Evolutionary conservation across 2,329 filamentous ascomycete species (phyloP).

Genomic region (Sclerotinia subarctica): DNA sequence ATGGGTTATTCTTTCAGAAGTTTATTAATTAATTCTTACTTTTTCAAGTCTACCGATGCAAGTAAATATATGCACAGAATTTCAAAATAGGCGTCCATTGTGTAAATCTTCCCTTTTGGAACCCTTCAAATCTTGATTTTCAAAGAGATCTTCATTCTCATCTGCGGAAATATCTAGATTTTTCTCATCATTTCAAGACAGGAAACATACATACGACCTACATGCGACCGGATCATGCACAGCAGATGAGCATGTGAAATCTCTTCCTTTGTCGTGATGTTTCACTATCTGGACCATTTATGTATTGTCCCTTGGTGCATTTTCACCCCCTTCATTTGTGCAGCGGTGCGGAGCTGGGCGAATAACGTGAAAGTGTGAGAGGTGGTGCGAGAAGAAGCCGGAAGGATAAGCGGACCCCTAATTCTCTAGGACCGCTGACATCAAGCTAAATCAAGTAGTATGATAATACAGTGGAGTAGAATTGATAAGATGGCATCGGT

Average conservation of each 20-base stretch:
- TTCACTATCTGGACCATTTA: background rate
- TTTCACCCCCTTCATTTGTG: background rate
- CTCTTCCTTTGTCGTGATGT: background rate
- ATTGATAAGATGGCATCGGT: constrained; percentile 20
- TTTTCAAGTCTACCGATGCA: background rate
- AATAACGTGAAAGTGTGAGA: background rate
- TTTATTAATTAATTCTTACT: background rate
- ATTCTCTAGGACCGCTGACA: background rate
- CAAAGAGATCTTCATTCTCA: background rate
- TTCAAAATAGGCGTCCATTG: background rate
- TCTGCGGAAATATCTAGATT: background rate
- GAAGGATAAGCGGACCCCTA: constrained; percentile 22
- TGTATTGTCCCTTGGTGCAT: background rate
- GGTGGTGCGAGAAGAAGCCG: constrained; percentile 18
- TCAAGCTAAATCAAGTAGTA: background rate
- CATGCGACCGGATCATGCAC: background rate
- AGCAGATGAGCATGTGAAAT: constrained; percentile 1
- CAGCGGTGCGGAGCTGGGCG: background rate
- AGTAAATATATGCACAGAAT: constrained; percentile 2
- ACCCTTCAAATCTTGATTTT: constrained; percentile 4
- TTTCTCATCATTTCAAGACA: background rate
- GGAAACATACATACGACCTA: too few relatives aligned
- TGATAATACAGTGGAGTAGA: constrained; percentile 9
- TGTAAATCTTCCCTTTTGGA: background rate
- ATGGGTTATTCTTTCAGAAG: background rate